A percentile compares a stretch with the other conserved stretches of the same genome.
Conservation (phyloP, 2,329 filamentous ascomycete species). For the Aspergillus aculeatinus region DNA sequence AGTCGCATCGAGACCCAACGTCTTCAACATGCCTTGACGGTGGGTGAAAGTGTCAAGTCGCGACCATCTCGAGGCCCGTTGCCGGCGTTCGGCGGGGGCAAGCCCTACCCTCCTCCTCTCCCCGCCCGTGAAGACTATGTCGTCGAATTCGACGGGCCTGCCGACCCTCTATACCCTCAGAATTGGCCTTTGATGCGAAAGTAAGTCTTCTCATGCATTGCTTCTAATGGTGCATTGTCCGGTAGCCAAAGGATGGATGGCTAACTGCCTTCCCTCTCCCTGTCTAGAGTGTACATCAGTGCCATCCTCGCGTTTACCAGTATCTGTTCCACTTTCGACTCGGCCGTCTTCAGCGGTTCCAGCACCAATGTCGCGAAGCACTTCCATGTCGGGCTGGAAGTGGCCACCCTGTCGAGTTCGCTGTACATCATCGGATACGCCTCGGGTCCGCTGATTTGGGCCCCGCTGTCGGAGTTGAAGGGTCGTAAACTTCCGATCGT, state of each 20-base stretch:
- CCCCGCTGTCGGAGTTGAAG: constrained; percentile 59
- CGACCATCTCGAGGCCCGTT: constrained; percentile 25
- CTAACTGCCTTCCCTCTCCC: not conserved
- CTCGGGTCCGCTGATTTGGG: constrained; percentile 60
- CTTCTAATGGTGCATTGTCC: too few relatives aligned
- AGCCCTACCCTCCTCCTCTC: constrained; percentile 52
- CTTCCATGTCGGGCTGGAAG: constrained; percentile 44
- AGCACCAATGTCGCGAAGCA: constrained; percentile 53
- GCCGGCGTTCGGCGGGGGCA: constrained; percentile 39
- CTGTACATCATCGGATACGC: constrained; percentile 52
- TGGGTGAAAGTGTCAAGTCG: constrained; percentile 31
- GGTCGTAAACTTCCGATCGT: constrained; percentile 54
- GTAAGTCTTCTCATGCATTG: constrained; percentile 23
- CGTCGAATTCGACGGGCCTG: constrained; percentile 53
- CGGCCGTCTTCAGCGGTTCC: constrained; percentile 66
- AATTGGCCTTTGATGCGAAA: constrained; percentile 54
- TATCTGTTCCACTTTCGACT: constrained; percentile 47
- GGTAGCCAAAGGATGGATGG: too few relatives aligned
- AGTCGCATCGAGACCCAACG: constrained; percentile 35
- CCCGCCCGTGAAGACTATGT: constrained; percentile 55
- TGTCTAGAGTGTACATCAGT: constrained; percentile 22
- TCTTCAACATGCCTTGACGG: constrained; percentile 40
- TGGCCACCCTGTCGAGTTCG: constrained; percentile 45
- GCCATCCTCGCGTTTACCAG: constrained; percentile 19
- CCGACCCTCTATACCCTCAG: constrained; percentile 53